A percentile compares a stretch with the other conserved stretches of the same genome.
Evolutionary conservation across 805 yeast species (phyloP).

Genomic region (Priceomyces fermenticarens): DNA sequence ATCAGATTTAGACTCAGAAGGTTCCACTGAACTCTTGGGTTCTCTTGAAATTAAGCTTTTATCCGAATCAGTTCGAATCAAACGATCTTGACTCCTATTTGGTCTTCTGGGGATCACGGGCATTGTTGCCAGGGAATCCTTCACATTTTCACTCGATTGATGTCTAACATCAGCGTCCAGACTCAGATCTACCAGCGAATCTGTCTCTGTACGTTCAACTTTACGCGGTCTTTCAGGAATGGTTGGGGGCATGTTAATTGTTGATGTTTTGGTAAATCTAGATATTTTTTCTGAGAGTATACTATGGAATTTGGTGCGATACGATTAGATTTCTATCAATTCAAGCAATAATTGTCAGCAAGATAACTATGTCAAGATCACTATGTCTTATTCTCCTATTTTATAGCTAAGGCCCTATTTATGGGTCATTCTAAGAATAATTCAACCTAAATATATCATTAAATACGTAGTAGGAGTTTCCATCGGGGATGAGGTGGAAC

Average conservation of each 20-base stretch:
- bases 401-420: neutral
- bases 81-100: too few relatives aligned
- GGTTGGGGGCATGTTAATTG: constrained; percentile 2
- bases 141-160: too few relatives aligned
- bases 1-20: too few relatives aligned
- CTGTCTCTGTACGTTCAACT: neutral
- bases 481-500: constrained; percentile 94
- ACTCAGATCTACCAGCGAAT: neutral
- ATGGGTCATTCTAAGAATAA: constrained; percentile 49
- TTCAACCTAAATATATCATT: constrained; percentile 96
- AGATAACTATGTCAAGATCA: too few relatives aligned
- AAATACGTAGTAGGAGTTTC: constrained; percentile 85
- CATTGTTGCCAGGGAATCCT: too few relatives aligned
- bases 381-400: neutral
- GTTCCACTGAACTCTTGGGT: too few relatives aligned
- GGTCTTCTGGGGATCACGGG: too few relatives aligned
- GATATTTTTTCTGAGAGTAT: neutral
- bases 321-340: neutral
- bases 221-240: constrained; percentile 13
- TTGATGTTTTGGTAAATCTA: neutral
- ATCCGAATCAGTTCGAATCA: too few relatives aligned
- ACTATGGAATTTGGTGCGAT: constrained; percentile 1
- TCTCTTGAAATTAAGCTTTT: too few relatives aligned
- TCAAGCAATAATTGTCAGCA: neutral
- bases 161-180: too few relatives aligned